Conservation (phyloP, 495 filamentous ascomycete genomes). For the Aeminium ludgeri region DNA sequence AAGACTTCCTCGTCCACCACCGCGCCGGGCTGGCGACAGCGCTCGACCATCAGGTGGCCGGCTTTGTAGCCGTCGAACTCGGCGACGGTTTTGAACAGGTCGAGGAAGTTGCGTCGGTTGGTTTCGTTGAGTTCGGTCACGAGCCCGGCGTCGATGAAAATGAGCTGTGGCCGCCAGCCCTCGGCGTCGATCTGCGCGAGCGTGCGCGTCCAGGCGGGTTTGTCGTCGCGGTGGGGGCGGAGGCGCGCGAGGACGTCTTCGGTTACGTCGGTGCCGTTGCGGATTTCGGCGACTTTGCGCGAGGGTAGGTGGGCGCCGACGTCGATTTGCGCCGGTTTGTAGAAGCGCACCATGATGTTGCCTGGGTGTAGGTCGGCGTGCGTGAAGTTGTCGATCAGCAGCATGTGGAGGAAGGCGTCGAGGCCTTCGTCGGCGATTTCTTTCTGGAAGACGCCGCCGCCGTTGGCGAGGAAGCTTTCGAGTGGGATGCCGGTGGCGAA, state of each 20-base stretch:
- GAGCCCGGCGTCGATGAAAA: constrained; percentile 95
- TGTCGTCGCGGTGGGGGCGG: constrained; percentile 48
- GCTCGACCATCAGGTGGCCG: constrained; percentile 88
- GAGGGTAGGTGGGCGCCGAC: constrained; percentile 27
- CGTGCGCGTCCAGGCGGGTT: constrained; percentile 51
- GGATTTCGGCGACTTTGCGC: constrained; percentile 13
- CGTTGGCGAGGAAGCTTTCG: constrained; percentile 72
- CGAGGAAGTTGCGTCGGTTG: constrained; percentile 84
- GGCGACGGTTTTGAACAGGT: constrained; percentile 87
- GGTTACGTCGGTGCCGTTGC: constrained; percentile 51
- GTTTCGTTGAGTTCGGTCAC: constrained; percentile 80
- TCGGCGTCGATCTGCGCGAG: constrained; percentile 68
- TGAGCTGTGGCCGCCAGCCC: constrained; percentile 82
- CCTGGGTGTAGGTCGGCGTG: constrained; percentile 97
- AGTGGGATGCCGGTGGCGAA: constrained; percentile 90
- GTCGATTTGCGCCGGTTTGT: constrained; percentile 57
- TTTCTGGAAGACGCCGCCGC: constrained; percentile 79
- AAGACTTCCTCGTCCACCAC: constrained; percentile 83
- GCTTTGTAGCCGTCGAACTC: constrained; percentile 96
- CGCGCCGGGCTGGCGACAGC: constrained; percentile 75
- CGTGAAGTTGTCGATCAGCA: constrained; percentile 94
- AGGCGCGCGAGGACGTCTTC: constrained; percentile 69
- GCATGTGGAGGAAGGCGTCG: constrained; percentile 95
- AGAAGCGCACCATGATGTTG: constrained; percentile 99
- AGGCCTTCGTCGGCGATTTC: constrained; percentile 93